A percentile compares a stretch with the other conserved stretches of the same genome.
Conservation (phyloP, 805 yeast species). For the Candida andamanensis region DNA sequence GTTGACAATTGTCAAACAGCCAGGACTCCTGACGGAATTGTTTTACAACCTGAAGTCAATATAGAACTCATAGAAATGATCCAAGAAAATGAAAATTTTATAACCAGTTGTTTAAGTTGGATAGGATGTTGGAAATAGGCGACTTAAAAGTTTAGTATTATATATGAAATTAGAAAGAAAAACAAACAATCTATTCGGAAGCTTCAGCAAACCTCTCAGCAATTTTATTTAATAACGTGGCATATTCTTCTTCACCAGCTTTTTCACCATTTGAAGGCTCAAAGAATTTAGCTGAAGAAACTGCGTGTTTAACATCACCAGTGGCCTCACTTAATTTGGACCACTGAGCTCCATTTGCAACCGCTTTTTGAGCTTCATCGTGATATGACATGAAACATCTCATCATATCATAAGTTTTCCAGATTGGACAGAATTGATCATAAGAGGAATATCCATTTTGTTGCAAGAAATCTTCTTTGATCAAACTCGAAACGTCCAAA, state of each 20-base stretch:
- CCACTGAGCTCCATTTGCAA: conserved; percentile 92
- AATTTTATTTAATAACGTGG: conserved; percentile 65
- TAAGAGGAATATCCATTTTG: conserved; percentile 98
- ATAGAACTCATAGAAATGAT: conserved; percentile 8
- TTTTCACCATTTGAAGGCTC: conserved; percentile 91
- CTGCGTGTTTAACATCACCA: conserved; percentile 85
- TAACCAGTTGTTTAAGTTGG: conserved; percentile 8
- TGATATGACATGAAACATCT: conserved; percentile 84
- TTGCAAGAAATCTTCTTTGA: conserved; percentile 97
- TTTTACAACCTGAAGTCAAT: no score
- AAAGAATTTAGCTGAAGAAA: conserved; percentile 90
- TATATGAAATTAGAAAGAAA: conserved; percentile 3
- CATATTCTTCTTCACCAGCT: conserved; percentile 72
- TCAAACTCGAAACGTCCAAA: conserved; percentile 82
- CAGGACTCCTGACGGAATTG: no score
- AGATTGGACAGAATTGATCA: conserved; percentile 98
- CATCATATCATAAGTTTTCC: conserved; percentile 99
- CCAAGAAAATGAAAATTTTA: conserved; percentile 10
- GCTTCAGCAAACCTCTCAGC: conserved; percentile 94
- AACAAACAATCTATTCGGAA: conserved; percentile 56
- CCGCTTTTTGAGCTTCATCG: conserved; percentile 97
- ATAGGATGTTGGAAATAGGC: conserved; percentile 3
- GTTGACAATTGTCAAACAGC: no score
- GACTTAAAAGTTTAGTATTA: conserved; percentile 1
- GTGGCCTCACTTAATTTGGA: conserved; percentile 86